Evolutionary conservation across 2,329 filamentous ascomycete species (phyloP).

Genomic region (Epichloe festucae): DNA sequence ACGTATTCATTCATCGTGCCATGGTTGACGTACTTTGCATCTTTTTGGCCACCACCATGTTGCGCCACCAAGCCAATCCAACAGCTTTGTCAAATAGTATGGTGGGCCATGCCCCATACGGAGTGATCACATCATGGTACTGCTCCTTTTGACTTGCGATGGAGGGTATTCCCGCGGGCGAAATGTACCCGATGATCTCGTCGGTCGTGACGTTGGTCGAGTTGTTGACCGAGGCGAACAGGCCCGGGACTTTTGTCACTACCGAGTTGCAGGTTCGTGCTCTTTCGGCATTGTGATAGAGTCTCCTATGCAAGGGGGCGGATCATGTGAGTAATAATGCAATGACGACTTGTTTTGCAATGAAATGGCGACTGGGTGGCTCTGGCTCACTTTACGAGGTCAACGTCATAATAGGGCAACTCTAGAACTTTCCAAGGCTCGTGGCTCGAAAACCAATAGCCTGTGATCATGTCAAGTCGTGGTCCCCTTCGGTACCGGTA

Average conservation of each 20-base stretch:
- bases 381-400: slow-evolving; percentile 20
- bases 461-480: slow-evolving; percentile 5
- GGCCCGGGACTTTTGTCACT: slow-evolving; percentile 20
- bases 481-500: not conserved
- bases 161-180: slow-evolving; percentile 26
- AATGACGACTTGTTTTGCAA: not conserved
- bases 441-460: slow-evolving; percentile 28
- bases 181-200: slow-evolving; percentile 27
- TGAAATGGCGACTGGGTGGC: no score
- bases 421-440: slow-evolving; percentile 30
- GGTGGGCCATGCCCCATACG: slow-evolving; percentile 25
- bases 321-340: not conserved
- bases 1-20: not conserved
- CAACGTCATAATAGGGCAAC: slow-evolving; percentile 28
- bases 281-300: slow-evolving; percentile 26
- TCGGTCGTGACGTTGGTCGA: slow-evolving; percentile 23
- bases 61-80: slow-evolving; percentile 29
- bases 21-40: slow-evolving; percentile 25
- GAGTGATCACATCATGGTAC: slow-evolving; percentile 28
- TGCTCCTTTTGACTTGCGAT: slow-evolving; percentile 26
- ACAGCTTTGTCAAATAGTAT: slow-evolving; percentile 24
- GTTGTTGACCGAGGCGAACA: slow-evolving; percentile 31
- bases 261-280: slow-evolving; percentile 29
- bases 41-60: slow-evolving; percentile 27
- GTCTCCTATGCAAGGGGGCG: slow-evolving; percentile 13